A percentile compares a stretch with the other conserved stretches of the same genome.
These are phyloP conservation scores for Fistulifera pelliculosa DNA, from an alignment of 108 stramenopile genomes.

Conservation along the genomic window DNA sequence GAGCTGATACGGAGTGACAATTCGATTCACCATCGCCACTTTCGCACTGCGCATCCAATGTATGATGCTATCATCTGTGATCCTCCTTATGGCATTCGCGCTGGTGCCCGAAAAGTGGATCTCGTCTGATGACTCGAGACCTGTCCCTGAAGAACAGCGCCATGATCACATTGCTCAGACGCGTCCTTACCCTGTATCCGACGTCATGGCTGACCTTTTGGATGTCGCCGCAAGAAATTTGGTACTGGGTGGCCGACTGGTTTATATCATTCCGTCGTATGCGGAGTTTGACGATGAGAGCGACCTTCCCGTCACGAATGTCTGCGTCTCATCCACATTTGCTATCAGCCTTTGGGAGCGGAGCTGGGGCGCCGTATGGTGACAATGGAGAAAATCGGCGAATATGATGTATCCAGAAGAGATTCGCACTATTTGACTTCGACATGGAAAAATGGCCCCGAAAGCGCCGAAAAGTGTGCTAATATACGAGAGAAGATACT, in stretches of 20 bases:
- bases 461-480: conserved; percentile 74
- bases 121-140: conserved; percentile 31
- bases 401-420: conserved; percentile 46
- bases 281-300: conserved; percentile 54
- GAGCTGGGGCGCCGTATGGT: conserved; percentile 78
- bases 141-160: conserved; percentile 71
- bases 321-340: conserved; percentile 58
- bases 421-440: conserved; percentile 30
- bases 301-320: conserved; percentile 82
- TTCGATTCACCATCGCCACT: conserved; percentile 79
- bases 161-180: conserved; percentile 92
- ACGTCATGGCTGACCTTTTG: conserved; percentile 88
- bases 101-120: conserved; percentile 86
- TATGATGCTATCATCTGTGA: conserved; percentile 85
- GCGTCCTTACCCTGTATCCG: conserved; percentile 71
- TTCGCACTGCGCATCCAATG: conserved; percentile 29
- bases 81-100: conserved; percentile 88
- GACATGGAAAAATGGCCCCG: conserved; percentile 68
- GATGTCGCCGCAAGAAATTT: conserved; percentile 78
- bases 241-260: conserved; percentile 62
- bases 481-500: conserved; percentile 70
- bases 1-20: conserved; percentile 91
- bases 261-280: conserved; percentile 84
- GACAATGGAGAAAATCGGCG: conserved; percentile 63
- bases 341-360: conserved; percentile 71